Conservation (phyloP, 768 basidiomycete species). For the Lactarius evosmus region DNA sequence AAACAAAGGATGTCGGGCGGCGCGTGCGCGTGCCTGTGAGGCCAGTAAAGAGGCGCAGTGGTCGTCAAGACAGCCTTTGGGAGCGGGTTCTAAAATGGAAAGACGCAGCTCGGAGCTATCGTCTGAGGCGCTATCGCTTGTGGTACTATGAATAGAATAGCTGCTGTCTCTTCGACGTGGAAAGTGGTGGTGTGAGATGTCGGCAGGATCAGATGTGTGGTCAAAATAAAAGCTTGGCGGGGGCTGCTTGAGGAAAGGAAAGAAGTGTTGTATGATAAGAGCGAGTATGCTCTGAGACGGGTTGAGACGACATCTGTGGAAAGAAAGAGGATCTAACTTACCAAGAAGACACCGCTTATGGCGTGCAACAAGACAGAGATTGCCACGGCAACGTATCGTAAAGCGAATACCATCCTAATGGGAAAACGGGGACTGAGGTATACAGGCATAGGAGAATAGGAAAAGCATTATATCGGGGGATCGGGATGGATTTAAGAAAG, state of each 20-base stretch:
- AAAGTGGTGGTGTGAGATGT: neutral
- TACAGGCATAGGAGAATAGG: neutral
- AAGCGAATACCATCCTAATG: neutral
- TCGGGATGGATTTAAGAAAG: neutral
- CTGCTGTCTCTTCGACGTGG: neutral
- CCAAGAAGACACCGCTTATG: conserved; percentile 15
- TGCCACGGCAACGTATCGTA: conserved; percentile 9
- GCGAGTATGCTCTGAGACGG: conserved; percentile 20
- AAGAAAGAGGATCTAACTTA: neutral
- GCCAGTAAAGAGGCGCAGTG: conserved; percentile 7
- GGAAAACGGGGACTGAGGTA: neutral
- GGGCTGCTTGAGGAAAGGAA: conserved; percentile 16
- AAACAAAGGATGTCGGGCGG: conserved; percentile 2
- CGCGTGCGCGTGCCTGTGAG: conserved; percentile 17
- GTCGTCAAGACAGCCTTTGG: neutral
- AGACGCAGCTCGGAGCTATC: neutral
- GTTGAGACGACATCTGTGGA: neutral
- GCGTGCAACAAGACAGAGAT: conserved; percentile 6
- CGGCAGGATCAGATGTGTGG: neutral
- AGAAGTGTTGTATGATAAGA: conserved; percentile 10
- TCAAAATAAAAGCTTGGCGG: conserved; percentile 2
- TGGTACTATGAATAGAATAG: neutral
- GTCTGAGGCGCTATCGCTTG: conserved; percentile 4
- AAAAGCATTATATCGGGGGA: neutral
- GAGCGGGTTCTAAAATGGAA: neutral